phyloP scores from a whole-genome alignment of 2,329 filamentous ascomycete genomes.

The Cercospora citrullina region DNA sequence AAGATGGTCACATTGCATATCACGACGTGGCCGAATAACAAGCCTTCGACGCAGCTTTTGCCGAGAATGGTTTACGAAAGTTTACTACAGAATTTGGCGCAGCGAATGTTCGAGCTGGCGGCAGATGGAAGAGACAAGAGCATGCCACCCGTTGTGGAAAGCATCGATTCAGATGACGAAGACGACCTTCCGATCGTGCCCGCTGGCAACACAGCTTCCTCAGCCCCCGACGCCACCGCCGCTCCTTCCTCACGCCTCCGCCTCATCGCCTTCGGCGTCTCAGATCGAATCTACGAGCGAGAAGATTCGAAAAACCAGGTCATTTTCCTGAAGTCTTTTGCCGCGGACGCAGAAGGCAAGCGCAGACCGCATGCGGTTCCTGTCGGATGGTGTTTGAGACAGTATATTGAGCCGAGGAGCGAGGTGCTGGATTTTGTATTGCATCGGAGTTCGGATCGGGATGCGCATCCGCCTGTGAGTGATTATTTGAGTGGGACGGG shows the following conservation, averaged over 20 bases:
- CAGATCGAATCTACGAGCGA: conserved; percentile 50
- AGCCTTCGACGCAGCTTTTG: conserved; percentile 42
- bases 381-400: conserved; percentile 48
- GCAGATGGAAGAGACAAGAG: conserved; percentile 15
- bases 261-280: conserved; percentile 50
- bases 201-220: neutral
- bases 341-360: conserved; percentile 45
- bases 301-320: conserved; percentile 50
- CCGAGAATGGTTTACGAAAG: conserved; percentile 49
- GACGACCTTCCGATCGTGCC: neutral
- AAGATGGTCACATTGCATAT: conserved; percentile 51
- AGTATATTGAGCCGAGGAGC: conserved; percentile 49
- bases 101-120: conserved; percentile 32
- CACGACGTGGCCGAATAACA: conserved; percentile 51
- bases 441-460: conserved; percentile 31
- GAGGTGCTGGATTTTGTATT: conserved; percentile 51
- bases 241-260: conserved; percentile 39
- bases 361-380: conserved; percentile 45
- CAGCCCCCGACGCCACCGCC: neutral
- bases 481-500: conserved; percentile 26
- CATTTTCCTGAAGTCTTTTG: conserved; percentile 49
- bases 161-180: conserved; percentile 17
- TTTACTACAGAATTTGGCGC: conserved; percentile 40
- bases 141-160: neutral
- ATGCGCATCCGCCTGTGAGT: conserved; percentile 42